Percentiles rank a stretch among this genome's conserved stretches.
These are phyloP conservation scores for Skeletonema marinoi DNA, from an alignment of 108 stramenopile species.

Conservation along the genomic window DNA sequence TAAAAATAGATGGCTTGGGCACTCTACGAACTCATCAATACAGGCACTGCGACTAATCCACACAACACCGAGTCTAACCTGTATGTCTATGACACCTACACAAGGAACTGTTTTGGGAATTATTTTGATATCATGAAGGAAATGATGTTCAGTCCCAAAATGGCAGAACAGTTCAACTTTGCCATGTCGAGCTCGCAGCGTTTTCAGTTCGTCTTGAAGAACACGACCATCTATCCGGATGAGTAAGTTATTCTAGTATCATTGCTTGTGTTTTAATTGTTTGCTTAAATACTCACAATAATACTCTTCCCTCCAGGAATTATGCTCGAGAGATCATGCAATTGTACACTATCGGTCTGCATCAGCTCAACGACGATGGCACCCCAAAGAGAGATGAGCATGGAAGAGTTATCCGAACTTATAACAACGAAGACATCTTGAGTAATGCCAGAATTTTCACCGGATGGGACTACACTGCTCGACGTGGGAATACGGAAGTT, in stretches of 20 bases:
- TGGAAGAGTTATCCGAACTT: slow-evolving; percentile 20
- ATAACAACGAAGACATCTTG: slow-evolving; percentile 35
- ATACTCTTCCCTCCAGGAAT: slow-evolving; percentile 7
- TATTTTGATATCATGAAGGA: slow-evolving; percentile 57
- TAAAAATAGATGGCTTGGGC: slow-evolving; percentile 80
- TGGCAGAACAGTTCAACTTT: slow-evolving; percentile 62
- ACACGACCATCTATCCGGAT: neutral
- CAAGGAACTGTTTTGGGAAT: slow-evolving; percentile 67
- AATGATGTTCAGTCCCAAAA: slow-evolving; percentile 53
- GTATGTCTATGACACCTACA: slow-evolving; percentile 63
- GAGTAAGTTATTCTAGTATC: neutral
- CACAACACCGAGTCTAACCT: slow-evolving; percentile 49
- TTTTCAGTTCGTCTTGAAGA: neutral
- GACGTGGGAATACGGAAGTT: slow-evolving; percentile 34
- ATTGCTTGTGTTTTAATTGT: neutral
- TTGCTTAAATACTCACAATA: too few species aligned
- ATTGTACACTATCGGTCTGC: slow-evolving; percentile 47
- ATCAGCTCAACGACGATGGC: slow-evolving; percentile 41
- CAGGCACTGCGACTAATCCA: slow-evolving; percentile 38
- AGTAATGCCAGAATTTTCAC: slow-evolving; percentile 43
- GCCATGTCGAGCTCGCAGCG: slow-evolving; percentile 1
- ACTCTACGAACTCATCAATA: slow-evolving; percentile 63
- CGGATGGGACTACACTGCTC: slow-evolving; percentile 27
- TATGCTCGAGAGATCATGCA: slow-evolving; percentile 52
- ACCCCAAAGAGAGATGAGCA: slow-evolving; percentile 18